A percentile compares a stretch with the other conserved stretches of the same genome.
phyloP scores from a whole-genome alignment of 495 filamentous ascomycete species.

The Aspergillus baeticus region DNA sequence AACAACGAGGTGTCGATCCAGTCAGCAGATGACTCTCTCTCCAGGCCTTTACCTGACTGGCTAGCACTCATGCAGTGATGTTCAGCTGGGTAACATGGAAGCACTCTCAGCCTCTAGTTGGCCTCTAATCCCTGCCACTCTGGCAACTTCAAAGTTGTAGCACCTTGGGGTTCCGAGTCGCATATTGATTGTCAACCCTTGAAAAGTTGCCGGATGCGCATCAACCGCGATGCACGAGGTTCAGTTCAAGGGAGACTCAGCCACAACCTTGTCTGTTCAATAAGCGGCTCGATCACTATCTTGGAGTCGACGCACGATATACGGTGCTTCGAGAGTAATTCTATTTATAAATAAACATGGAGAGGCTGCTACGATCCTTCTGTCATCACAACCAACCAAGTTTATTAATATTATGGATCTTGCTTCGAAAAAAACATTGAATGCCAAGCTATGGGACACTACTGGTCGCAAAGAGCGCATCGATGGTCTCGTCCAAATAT shows the following conservation, averaged over 20 bases:
- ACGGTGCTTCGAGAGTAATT: background rate
- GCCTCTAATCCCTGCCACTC: no score
- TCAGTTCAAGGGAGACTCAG: background rate
- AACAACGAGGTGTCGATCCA: constrained; percentile 2
- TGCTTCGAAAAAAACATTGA: background rate
- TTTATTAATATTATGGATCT: background rate
- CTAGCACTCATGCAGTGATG: background rate
- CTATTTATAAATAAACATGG: background rate
- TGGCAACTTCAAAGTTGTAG: no score
- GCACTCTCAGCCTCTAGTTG: background rate
- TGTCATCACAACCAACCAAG: background rate
- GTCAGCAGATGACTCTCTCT: background rate
- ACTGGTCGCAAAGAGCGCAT: no score
- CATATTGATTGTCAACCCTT: no score
- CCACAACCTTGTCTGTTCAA: background rate
- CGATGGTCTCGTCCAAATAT: background rate
- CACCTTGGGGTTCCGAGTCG: no score
- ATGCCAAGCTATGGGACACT: no score
- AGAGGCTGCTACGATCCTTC: background rate
- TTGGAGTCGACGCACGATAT: background rate
- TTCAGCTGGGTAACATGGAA: background rate
- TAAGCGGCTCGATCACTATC: background rate
- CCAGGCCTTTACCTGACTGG: background rate
- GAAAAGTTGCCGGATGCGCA: no score
- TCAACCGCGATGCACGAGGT: no score